These are phyloP conservation scores for Syzygium syzygioides DNA, from an alignment of 441 rosid species.

Conservation along the genomic window DNA sequence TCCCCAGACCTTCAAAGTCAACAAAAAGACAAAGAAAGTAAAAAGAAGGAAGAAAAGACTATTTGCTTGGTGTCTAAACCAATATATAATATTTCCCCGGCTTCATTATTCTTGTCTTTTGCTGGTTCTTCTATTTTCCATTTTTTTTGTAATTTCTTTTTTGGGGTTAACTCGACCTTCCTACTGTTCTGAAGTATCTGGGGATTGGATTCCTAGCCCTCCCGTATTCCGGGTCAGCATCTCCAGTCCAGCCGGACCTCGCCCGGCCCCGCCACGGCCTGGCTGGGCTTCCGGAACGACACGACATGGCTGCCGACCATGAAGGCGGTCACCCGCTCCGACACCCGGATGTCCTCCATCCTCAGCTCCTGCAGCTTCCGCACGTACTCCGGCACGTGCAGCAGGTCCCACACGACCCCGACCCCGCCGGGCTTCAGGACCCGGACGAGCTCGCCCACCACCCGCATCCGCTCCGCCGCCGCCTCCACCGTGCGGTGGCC, in stretches of 20 bases:
- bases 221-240: conserved; percentile 27
- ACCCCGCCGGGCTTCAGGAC: conserved; percentile 73
- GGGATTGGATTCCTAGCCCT: neutral
- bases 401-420: conserved; percentile 86
- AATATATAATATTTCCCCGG: neutral
- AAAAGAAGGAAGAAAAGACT: neutral
- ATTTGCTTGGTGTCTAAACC: neutral
- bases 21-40: neutral
- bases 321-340: conserved; percentile 81
- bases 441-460: conserved; percentile 77
- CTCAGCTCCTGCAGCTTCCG: conserved; percentile 68
- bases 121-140: neutral
- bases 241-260: conserved; percentile 94
- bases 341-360: conserved; percentile 85
- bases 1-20: neutral
- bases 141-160: neutral
- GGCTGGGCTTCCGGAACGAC: conserved; percentile 74
- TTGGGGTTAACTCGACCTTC: neutral
- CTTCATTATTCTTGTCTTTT: neutral
- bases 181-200: no score
- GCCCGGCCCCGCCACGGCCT: conserved; percentile 39
- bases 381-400: conserved; percentile 84
- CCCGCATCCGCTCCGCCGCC: conserved; percentile 83
- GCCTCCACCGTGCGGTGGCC: conserved; percentile 92
- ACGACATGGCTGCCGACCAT: conserved; percentile 91